Evolutionary conservation across 345 rosid species (phyloP).

Genomic region (Moricandia arvensis): DNA sequence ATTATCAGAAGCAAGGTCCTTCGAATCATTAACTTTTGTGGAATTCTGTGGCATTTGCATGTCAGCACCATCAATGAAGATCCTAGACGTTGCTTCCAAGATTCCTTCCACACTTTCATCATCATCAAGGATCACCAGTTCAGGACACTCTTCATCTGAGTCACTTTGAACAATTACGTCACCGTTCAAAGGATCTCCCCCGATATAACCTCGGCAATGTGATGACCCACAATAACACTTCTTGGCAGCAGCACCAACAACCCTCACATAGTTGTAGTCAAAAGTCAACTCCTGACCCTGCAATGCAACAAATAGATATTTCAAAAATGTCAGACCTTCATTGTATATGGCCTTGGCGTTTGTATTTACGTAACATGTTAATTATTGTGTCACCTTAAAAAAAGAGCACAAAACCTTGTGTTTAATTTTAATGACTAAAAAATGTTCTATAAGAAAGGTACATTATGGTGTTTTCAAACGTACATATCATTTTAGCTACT

Average conservation of each 20-base stretch:
- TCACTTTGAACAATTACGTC: constrained; percentile 87
- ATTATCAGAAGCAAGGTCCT: too few relatives aligned
- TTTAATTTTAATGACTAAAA: neutral
- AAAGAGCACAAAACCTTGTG: neutral
- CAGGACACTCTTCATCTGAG: constrained; percentile 96
- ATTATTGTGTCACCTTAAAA: constrained; percentile 1
- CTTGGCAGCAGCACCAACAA: constrained; percentile 97
- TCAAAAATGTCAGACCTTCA: neutral
- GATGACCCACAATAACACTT: constrained; percentile 86
- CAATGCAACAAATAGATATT: constrained; percentile 22
- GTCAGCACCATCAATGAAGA: constrained; percentile 34
- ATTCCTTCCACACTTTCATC: constrained; percentile 50
- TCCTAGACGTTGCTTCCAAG: constrained; percentile 32
- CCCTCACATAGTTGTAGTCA: constrained; percentile 98
- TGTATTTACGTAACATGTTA: neutral
- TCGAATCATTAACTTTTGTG: too few relatives aligned
- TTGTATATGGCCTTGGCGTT: neutral
- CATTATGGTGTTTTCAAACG: neutral
- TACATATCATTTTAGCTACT: neutral
- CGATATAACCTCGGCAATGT: constrained; percentile 90
- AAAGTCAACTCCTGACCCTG: constrained; percentile 93
- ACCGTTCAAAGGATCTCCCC: constrained; percentile 79
- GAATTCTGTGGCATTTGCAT: constrained; percentile 2
- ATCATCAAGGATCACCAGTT: constrained; percentile 79
- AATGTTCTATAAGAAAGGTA: neutral